phyloP scores from a whole-genome alignment of 2,329 filamentous ascomycete species.

The Monosporascus sp. region DNA sequence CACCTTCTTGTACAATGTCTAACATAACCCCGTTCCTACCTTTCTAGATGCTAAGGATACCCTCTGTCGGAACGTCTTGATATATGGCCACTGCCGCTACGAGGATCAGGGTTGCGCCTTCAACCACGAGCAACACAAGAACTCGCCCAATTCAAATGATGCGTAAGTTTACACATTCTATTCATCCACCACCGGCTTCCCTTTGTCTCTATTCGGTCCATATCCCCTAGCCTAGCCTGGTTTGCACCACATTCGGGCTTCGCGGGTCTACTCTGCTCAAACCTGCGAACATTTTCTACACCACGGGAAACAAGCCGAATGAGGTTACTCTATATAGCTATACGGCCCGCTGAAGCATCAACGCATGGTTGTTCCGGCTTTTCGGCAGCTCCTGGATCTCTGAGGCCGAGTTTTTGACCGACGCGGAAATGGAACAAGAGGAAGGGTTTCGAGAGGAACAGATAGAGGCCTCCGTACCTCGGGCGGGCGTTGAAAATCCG shows the following conservation, averaged over 20 bases:
- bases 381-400: no score
- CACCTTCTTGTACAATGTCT: slow-evolving; percentile 2
- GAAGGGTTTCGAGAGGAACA: background rate
- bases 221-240: background rate
- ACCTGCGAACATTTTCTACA: no score
- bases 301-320: no score
- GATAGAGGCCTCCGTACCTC: no score
- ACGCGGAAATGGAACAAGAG: no score
- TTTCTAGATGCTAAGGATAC: slow-evolving; percentile 75
- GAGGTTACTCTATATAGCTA: no score
- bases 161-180: slow-evolving; percentile 21
- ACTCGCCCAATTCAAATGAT: slow-evolving; percentile 31
- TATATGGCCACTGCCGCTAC: slow-evolving; percentile 89
- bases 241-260: background rate
- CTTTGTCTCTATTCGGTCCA: background rate
- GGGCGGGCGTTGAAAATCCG: background rate
- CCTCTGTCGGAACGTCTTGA: slow-evolving; percentile 84
- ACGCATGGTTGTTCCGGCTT: no score
- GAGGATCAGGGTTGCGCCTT: slow-evolving; percentile 89
- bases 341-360: no score
- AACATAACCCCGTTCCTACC: background rate
- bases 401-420: no score
- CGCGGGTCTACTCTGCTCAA: background rate
- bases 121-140: slow-evolving; percentile 74
- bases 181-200: background rate